Evolutionary conservation across 106 monocot genomes (phyloP).

Genomic region (Dendrobium nobile): DNA sequence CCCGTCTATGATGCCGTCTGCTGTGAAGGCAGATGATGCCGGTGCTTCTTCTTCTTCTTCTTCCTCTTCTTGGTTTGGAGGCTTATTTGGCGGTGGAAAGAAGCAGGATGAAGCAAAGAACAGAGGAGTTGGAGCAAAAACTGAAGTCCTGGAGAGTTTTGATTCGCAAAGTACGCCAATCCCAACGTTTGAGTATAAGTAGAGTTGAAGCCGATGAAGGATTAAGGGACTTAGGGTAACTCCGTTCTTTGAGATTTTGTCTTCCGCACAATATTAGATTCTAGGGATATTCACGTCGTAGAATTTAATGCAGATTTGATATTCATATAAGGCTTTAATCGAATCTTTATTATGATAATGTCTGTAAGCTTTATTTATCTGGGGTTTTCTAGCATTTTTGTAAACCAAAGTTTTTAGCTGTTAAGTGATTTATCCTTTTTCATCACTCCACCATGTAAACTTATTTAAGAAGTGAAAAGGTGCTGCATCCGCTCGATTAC

Average conservation of each 20-base stretch:
- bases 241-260: neutral
- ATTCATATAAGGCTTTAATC: neutral
- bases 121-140: constrained; percentile 1
- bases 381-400: neutral
- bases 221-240: neutral
- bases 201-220: neutral
- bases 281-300: neutral
- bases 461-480: neutral
- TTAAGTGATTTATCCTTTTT: neutral
- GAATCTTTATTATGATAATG: neutral
- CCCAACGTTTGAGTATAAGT: constrained; percentile 22
- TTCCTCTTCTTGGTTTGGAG: constrained; percentile 18
- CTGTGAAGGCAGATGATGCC: neutral
- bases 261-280: neutral
- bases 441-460: neutral
- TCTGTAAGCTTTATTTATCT: neutral
- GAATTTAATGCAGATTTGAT: neutral
- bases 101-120: constrained; percentile 10
- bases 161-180: constrained; percentile 19
- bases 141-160: constrained; percentile 23
- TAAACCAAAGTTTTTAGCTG: neutral
- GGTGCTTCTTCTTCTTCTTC: constrained; percentile 7
- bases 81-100: constrained; percentile 21
- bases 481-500: neutral
- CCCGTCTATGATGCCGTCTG: neutral